These are phyloP conservation scores for Yarrowia hollandica DNA, from an alignment of 805 yeast species.

Conservation along the genomic window DNA sequence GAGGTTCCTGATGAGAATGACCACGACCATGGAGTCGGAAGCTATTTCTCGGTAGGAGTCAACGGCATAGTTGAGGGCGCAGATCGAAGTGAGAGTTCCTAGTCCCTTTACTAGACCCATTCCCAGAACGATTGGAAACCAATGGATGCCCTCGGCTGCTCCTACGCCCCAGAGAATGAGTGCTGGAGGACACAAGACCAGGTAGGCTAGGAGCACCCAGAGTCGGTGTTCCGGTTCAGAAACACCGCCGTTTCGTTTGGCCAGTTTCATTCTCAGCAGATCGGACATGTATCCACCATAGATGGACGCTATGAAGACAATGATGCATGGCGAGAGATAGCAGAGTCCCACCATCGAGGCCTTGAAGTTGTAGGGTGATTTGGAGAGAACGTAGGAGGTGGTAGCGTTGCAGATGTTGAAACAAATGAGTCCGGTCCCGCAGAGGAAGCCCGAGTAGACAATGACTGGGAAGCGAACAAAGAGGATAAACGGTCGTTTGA, in stretches of 20 bases:
- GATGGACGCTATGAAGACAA: background rate
- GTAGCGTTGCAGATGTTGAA: conserved; percentile 28
- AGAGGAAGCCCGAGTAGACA: conserved; percentile 10
- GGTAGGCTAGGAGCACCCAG: conserved; percentile 47
- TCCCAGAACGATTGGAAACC: conserved; percentile 51
- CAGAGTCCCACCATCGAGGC: conserved; percentile 22
- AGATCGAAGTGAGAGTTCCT: conserved; percentile 48
- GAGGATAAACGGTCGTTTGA: conserved; percentile 18
- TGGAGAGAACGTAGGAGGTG: conserved; percentile 6
- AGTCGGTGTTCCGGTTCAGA: conserved; percentile 54
- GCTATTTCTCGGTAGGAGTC: conserved; percentile 50
- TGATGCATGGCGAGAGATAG: conserved; percentile 7
- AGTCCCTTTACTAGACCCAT: conserved; percentile 49
- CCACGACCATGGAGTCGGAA: conserved; percentile 50
- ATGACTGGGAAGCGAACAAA: conserved; percentile 10
- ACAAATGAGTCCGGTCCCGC: conserved; percentile 22
- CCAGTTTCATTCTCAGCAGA: conserved; percentile 5
- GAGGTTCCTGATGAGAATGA: conserved; percentile 50
- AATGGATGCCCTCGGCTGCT: conserved; percentile 49
- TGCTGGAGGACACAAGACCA: conserved; percentile 49
- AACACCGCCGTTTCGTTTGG: conserved; percentile 44
- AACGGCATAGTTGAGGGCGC: conserved; percentile 49
- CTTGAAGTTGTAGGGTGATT: conserved; percentile 24
- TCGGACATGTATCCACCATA: conserved; percentile 27
- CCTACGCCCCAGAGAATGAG: conserved; percentile 57